phyloP scores from a whole-genome alignment of 108 stramenopile genomes.

The Stephanodiscus triporus region DNA sequence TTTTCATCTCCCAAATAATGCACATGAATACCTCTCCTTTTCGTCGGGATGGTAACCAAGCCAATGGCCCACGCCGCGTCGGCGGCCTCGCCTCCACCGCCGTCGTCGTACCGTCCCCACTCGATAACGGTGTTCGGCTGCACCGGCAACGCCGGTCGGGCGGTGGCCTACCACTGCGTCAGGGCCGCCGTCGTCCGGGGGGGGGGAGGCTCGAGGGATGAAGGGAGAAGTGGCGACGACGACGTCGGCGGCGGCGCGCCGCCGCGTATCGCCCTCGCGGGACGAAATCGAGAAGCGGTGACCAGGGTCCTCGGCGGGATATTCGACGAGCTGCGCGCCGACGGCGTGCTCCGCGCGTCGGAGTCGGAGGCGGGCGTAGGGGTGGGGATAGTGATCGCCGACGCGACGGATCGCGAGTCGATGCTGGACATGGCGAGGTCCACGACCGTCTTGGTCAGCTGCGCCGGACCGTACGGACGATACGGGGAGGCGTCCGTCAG shows the following conservation, averaged over 20 bases:
- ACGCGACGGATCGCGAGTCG: slow-evolving; percentile 4
- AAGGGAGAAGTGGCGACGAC: background rate
- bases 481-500: slow-evolving; percentile 39
- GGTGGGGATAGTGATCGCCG: slow-evolving; percentile 19
- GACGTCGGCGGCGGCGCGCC: background rate
- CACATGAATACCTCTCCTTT: too few relatives aligned
- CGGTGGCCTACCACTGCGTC: slow-evolving; percentile 26
- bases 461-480: slow-evolving; percentile 38
- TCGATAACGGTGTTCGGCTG: slow-evolving; percentile 25
- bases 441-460: slow-evolving; percentile 27
- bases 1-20: too few relatives aligned
- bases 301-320: slow-evolving; percentile 12
- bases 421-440: slow-evolving; percentile 15
- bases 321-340: slow-evolving; percentile 1
- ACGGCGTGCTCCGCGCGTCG: slow-evolving; percentile 1
- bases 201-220: background rate
- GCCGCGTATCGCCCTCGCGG: slow-evolving; percentile 9
- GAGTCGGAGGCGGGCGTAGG: background rate
- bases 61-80: slow-evolving; percentile 20
- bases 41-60: slow-evolving; percentile 1
- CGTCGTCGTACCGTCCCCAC: slow-evolving; percentile 22
- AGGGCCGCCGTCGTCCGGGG: background rate
- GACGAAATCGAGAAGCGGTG: slow-evolving; percentile 7
- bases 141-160: slow-evolving; percentile 34
- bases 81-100: background rate